Conservation (phyloP, 352 stramenopile genomes). For the Pseudoperonospora humuli region DNA sequence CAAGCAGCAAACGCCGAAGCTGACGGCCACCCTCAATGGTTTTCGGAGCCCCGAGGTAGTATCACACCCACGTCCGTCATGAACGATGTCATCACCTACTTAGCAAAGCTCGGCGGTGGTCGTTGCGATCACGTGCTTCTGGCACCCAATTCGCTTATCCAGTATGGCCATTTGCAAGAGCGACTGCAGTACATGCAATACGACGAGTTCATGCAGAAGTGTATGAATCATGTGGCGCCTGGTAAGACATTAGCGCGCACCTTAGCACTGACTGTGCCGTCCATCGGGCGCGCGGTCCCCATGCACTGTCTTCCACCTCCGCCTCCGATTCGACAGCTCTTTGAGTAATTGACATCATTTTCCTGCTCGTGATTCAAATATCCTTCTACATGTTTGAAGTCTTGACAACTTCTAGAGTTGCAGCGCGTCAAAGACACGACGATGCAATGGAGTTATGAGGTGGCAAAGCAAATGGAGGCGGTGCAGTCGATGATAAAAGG, state of each 20-base stretch:
- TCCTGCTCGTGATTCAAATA: background rate
- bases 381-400: background rate
- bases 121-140: constrained; percentile 30
- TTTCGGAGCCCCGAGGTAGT: constrained; percentile 27
- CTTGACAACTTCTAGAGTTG: background rate
- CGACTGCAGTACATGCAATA: constrained; percentile 42
- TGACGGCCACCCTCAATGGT: constrained; percentile 26
- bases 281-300: constrained; percentile 22
- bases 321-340: constrained; percentile 27
- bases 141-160: constrained; percentile 37
- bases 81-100: constrained; percentile 29
- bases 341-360: constrained; percentile 32
- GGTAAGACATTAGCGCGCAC: constrained; percentile 28
- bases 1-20: constrained; percentile 23
- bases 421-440: no score
- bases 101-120: constrained; percentile 32
- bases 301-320: constrained; percentile 31
- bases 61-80: constrained; percentile 28
- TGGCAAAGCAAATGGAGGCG: no score
- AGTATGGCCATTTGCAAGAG: constrained; percentile 37
- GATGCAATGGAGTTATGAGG: background rate
- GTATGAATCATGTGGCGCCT: constrained; percentile 26
- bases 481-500: no score
- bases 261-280: constrained; percentile 27
- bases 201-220: constrained; percentile 37